These are phyloP conservation scores for Pseudevernia furfuracea DNA, from an alignment of 495 filamentous ascomycete genomes.

Conservation along the genomic window DNA sequence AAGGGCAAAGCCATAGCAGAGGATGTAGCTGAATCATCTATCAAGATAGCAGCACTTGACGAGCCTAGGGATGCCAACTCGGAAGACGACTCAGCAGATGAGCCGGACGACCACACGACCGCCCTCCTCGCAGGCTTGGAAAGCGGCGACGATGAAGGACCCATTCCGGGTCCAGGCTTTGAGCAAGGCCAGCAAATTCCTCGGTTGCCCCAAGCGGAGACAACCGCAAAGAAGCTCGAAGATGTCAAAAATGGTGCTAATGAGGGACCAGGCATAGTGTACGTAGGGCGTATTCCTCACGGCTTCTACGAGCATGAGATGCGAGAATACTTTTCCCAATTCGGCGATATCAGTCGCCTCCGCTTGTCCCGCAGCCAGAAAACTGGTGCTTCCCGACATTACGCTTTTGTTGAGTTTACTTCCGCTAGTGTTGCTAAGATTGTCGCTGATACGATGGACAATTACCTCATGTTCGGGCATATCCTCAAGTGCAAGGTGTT, in stretches of 20 bases:
- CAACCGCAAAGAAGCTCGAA: slow-evolving; percentile 46
- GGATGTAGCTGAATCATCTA: slow-evolving; percentile 26
- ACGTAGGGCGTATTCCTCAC: slow-evolving; percentile 81
- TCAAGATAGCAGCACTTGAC: slow-evolving; percentile 25
- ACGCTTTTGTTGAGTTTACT: slow-evolving; percentile 85
- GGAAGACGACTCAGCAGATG: slow-evolving; percentile 37
- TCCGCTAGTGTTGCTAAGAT: slow-evolving; percentile 73
- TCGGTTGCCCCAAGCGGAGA: slow-evolving; percentile 52
- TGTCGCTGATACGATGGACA: slow-evolving; percentile 90
- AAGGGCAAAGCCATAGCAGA: slow-evolving; percentile 20
- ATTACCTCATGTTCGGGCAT: slow-evolving; percentile 90
- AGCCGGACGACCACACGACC: slow-evolving; percentile 58
- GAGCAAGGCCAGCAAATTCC: slow-evolving; percentile 52
- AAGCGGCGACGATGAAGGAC: slow-evolving; percentile 61
- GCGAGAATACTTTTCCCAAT: slow-evolving; percentile 89
- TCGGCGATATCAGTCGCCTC: slow-evolving; percentile 73
- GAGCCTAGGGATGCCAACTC: slow-evolving; percentile 28
- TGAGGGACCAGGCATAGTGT: slow-evolving; percentile 69
- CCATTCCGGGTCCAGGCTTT: slow-evolving; percentile 45
- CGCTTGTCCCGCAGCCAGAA: slow-evolving; percentile 84
- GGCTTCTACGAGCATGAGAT: slow-evolving; percentile 98
- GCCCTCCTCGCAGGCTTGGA: slow-evolving; percentile 73
- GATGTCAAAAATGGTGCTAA: slow-evolving; percentile 29
- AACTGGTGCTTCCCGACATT: slow-evolving; percentile 84
- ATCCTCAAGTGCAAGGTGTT: slow-evolving; percentile 80